phyloP scores from a whole-genome alignment of 441 rosid genomes.

The Cnidoscolus chayamansa region DNA sequence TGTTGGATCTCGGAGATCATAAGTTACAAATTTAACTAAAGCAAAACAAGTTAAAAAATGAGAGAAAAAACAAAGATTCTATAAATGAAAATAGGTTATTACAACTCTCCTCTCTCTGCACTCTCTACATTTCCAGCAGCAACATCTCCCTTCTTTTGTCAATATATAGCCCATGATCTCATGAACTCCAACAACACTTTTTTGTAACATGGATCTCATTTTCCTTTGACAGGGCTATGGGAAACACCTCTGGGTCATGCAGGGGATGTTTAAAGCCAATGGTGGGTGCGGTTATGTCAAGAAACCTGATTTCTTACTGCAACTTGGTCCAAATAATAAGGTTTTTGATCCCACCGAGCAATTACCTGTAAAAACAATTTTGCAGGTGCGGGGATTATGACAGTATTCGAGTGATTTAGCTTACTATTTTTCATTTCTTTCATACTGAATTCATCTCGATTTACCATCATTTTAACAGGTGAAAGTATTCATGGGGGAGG shows the following conservation, averaged over 20 bases:
- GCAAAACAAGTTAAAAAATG: too few relatives aligned
- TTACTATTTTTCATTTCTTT: constrained; percentile 13
- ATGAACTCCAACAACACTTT: too few relatives aligned
- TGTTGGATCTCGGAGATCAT: too few relatives aligned
- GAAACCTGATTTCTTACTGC: constrained; percentile 65
- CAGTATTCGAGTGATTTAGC: background rate
- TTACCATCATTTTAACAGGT: constrained; percentile 37
- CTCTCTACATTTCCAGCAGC: too few relatives aligned
- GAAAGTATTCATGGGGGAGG: constrained; percentile 60
- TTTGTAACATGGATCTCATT: too few relatives aligned
- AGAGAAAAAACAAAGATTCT: too few relatives aligned
- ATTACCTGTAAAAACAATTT: constrained; percentile 30
- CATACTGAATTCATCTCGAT: background rate
- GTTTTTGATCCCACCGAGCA: constrained; percentile 37
- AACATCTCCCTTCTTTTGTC: too few relatives aligned
- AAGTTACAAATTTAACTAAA: too few relatives aligned
- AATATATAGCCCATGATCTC: too few relatives aligned
- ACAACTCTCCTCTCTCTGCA: too few relatives aligned
- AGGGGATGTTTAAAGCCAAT: constrained; percentile 81
- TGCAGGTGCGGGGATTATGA: constrained; percentile 42
- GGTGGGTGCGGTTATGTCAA: constrained; percentile 84
- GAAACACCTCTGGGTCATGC: constrained; percentile 74
- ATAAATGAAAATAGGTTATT: too few relatives aligned
- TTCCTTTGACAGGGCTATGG: constrained; percentile 56
- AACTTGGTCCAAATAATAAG: constrained; percentile 25